Conservation (phyloP, 257 asterid species). For the Primulina tabacum region DNA sequence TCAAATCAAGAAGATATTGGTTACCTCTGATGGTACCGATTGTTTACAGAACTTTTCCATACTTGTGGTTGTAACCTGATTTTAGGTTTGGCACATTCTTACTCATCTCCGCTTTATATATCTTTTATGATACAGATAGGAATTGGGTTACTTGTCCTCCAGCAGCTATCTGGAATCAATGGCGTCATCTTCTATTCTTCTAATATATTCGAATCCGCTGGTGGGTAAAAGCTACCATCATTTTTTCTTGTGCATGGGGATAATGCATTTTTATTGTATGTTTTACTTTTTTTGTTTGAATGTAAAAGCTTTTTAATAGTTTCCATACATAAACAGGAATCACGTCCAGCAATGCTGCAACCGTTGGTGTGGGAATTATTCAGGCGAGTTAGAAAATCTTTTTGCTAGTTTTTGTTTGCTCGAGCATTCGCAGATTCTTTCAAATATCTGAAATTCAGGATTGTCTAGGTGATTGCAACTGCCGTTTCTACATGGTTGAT, state of each 20-base stretch:
- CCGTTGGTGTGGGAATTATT: slow-evolving; percentile 76
- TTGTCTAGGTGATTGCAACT: slow-evolving; percentile 78
- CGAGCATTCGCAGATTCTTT: slow-evolving; percentile 6
- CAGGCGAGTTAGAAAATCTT: slow-evolving; percentile 50
- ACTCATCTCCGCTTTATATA: neutral
- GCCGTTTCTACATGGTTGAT: slow-evolving; percentile 80
- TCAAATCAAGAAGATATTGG: slow-evolving; percentile 87
- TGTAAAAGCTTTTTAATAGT: slow-evolving; percentile 22
- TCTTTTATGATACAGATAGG: slow-evolving; percentile 43
- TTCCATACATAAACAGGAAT: slow-evolving; percentile 55
- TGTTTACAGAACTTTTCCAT: slow-evolving; percentile 2
- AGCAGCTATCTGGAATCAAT: slow-evolving; percentile 69
- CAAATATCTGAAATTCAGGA: slow-evolving; percentile 14
- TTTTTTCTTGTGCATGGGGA: neutral
- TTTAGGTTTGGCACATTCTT: neutral
- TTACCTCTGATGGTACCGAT: slow-evolving; percentile 73
- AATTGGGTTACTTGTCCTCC: slow-evolving; percentile 59
- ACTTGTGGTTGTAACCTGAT: neutral
- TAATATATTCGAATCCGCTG: slow-evolving; percentile 62
- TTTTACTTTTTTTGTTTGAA: slow-evolving; percentile 12
- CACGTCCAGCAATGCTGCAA: slow-evolving; percentile 73
- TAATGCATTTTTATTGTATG: neutral
- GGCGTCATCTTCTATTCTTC: slow-evolving; percentile 67
- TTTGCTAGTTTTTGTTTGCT: slow-evolving; percentile 1
- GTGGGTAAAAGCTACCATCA: slow-evolving; percentile 32